phyloP scores from a whole-genome alignment of 768 basidiomycete genomes.

The Phaffia tasmanica region DNA sequence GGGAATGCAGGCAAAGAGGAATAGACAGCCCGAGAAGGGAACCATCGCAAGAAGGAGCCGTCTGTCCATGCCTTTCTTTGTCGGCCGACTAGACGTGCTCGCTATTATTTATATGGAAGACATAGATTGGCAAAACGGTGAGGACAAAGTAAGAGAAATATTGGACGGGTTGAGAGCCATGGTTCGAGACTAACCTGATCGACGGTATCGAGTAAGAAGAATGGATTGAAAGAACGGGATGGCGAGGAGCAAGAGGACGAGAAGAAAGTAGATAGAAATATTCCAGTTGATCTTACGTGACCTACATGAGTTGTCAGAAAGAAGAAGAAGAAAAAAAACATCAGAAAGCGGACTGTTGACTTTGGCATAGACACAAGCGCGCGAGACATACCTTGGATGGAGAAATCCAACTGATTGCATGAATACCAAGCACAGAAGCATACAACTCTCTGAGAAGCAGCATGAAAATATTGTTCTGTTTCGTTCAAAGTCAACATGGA shows the following conservation, averaged over 20 bases:
- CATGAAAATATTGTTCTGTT: constrained; percentile 50
- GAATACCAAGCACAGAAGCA: constrained; percentile 60
- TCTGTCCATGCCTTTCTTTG: not conserved
- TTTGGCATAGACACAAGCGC: not conserved
- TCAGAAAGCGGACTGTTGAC: not conserved
- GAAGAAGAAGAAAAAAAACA: not conserved
- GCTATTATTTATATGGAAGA: constrained; percentile 8
- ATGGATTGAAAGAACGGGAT: constrained; percentile 47
- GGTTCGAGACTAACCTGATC: not conserved
- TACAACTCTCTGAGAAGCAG: constrained; percentile 64
- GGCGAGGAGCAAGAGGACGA: constrained; percentile 53
- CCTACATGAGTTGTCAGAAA: constrained; percentile 37
- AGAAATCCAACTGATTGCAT: constrained; percentile 55
- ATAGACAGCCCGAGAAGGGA: not conserved
- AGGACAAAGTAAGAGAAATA: constrained; percentile 44
- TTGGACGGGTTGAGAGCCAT: not conserved
- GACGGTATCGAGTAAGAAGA: constrained; percentile 30
- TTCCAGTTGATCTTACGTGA: constrained; percentile 58
- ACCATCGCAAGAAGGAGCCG: not conserved
- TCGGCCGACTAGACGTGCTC: not conserved
- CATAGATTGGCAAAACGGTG: constrained; percentile 55
- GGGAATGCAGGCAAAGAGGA: constrained; percentile 5
- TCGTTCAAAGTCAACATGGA: too few species aligned
- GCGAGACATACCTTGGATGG: constrained; percentile 45
- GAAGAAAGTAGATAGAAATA: constrained; percentile 52